phyloP scores from a whole-genome alignment of 1,139 yeast genomes.

The Suhomyces anneliseae region DNA sequence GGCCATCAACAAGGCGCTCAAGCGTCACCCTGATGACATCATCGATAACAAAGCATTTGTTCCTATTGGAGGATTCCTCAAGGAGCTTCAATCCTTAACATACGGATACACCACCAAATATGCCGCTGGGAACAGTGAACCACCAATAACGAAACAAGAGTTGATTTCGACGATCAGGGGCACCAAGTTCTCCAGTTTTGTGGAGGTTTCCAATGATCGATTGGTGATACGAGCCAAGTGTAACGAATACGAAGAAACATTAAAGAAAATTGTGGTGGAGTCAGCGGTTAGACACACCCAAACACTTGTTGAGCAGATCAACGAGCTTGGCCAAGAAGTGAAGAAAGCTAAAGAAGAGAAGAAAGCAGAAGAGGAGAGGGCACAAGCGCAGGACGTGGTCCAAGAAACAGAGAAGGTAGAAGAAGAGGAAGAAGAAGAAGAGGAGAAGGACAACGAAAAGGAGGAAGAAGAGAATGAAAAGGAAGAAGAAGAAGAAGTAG shows the following conservation, averaged over 20 bases:
- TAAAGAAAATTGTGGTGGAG: slow-evolving; percentile 28
- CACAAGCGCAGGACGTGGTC: slow-evolving; percentile 3
- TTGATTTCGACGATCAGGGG: slow-evolving; percentile 13
- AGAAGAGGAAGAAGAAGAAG: background rate
- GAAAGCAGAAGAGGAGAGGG: background rate
- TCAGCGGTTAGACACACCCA: slow-evolving; percentile 27
- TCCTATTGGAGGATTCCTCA: slow-evolving; percentile 19
- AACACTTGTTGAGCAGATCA: slow-evolving; percentile 27
- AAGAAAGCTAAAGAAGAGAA: slow-evolving; percentile 1
- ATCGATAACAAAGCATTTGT: slow-evolving; percentile 17
- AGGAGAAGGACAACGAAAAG: slow-evolving; percentile 4
- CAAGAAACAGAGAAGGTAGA: slow-evolving; percentile 4
- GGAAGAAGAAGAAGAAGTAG: background rate
- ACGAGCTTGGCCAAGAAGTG: slow-evolving; percentile 20
- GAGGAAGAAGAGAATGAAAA: slow-evolving; percentile 2
- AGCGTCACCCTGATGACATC: slow-evolving; percentile 7
- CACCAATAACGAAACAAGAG: slow-evolving; percentile 10
- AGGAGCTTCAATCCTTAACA: slow-evolving; percentile 19
- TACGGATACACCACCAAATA: slow-evolving; percentile 11
- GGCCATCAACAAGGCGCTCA: slow-evolving; percentile 27
- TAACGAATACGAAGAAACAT: slow-evolving; percentile 15
- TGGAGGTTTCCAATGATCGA: slow-evolving; percentile 18
- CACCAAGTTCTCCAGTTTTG: slow-evolving; percentile 20
- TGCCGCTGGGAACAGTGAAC: background rate
- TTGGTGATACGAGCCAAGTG: slow-evolving; percentile 20